A percentile compares a stretch with the other conserved stretches of the same genome.
phyloP scores from a whole-genome alignment of 2,329 filamentous ascomycete species.

The Hypoxylon sp. region DNA sequence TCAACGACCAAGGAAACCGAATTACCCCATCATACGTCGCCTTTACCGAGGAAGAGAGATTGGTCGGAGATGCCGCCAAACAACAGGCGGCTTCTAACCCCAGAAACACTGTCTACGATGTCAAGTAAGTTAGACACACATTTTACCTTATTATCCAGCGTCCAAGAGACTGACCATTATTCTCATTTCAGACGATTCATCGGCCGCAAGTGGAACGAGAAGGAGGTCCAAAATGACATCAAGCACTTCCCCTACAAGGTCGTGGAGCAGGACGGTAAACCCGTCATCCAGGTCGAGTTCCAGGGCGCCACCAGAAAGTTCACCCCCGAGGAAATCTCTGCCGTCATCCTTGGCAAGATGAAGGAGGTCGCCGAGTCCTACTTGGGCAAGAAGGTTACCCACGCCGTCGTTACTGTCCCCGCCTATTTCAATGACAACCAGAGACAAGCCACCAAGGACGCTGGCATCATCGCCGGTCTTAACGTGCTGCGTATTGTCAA shows the following conservation, averaged over 20 bases:
- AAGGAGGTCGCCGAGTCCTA: slow-evolving; percentile 86
- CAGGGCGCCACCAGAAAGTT: slow-evolving; percentile 76
- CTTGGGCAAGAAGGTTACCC: slow-evolving; percentile 85
- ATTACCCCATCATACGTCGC: slow-evolving; percentile 96
- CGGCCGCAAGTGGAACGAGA: slow-evolving; percentile 85
- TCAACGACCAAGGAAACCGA: slow-evolving; percentile 97
- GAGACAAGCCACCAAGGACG: slow-evolving; percentile 96
- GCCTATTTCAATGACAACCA: slow-evolving; percentile 99
- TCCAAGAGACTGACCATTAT: slow-evolving; percentile 52
- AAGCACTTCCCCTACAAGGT: slow-evolving; percentile 99
- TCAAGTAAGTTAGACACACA: slow-evolving; percentile 77
- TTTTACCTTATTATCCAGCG: background rate
- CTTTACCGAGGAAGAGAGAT: slow-evolving; percentile 95
- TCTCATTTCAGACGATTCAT: slow-evolving; percentile 77
- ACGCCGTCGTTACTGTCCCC: slow-evolving; percentile 93
- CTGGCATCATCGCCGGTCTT: slow-evolving; percentile 90
- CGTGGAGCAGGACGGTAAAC: slow-evolving; percentile 89
- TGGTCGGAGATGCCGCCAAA: slow-evolving; percentile 98
- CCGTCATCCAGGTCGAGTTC: slow-evolving; percentile 82
- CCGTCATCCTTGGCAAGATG: slow-evolving; percentile 88
- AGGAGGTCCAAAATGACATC: slow-evolving; percentile 90
- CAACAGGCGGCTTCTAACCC: slow-evolving; percentile 91
- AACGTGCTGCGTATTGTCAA: slow-evolving; percentile 97
- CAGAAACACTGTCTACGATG: slow-evolving; percentile 80
- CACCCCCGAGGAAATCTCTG: slow-evolving; percentile 84